Base-by-base conservation (phyloP, 306 rosid species). In the Begonia masoniana region DNA sequence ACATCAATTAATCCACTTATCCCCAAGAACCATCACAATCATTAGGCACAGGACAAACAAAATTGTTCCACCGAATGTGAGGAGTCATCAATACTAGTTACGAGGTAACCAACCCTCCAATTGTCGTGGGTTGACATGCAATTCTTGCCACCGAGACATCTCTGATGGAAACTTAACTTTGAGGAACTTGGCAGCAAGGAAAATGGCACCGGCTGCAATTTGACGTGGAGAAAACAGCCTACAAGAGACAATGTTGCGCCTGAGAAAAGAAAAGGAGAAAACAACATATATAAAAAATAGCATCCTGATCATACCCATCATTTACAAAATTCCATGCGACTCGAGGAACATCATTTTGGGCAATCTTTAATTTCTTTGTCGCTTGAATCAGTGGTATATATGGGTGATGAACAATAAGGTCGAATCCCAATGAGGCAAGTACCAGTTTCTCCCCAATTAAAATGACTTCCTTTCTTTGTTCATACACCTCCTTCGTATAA, bases 81-180 rank as follows among this genome's bases (percentile, higher is more conserved):
- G 24, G 24, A 21, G 24, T 21, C 24, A 21, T 1, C 24, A 21
- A 21, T 3, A 21, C 24, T 21, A 21, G 24, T 21, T 21, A 21
- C 71, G 63, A 77, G 65, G 92, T 70, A 68, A 80, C 94, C 79
- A 73, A 71, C 81, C 81, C 71, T 74, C 63, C 35, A 74, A 62
- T 65, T 67, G 78, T 39, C 62, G 71, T 31, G 63, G 75, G 4
- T 73, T 61, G 47, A 78, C 72, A 52, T 78, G 73, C 11, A 78
- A 78, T 70, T 74, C 80, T 68, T 59, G 51, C 84, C 78, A 64
- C 84, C 84, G 67, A 61, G 59, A 67, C 16, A 62, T 71, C 56
- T 70, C 75, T 10, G 59, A 61, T 6, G 74, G 76, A 35, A 78
- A 54, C 52, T 74, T 75, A 73, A 74, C 77, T 41, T 71, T 74